These are phyloP conservation scores for Septoria petroselini DNA, from an alignment of 2,329 filamentous ascomycete genomes.

Conservation along the genomic window DNA sequence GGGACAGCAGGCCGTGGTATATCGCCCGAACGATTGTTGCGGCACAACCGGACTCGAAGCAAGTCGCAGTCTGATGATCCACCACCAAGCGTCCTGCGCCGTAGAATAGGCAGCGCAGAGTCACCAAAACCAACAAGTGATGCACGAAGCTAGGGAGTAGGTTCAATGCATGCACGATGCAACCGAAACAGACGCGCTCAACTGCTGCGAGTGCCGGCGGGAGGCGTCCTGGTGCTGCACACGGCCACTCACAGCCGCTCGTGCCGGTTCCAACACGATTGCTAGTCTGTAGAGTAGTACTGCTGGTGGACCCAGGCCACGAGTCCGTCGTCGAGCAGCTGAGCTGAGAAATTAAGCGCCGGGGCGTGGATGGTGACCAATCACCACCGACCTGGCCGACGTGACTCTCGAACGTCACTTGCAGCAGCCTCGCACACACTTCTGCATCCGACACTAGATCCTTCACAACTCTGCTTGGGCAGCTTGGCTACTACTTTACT, in stretches of 20 bases:
- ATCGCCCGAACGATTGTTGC: background rate
- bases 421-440: too few species aligned
- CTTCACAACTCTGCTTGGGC: too few species aligned
- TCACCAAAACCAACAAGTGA: conserved; percentile 7
- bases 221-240: conserved; percentile 9
- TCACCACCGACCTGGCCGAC: too few species aligned
- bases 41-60: conserved; percentile 3
- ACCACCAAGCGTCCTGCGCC: conserved; percentile 5
- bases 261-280: conserved; percentile 6
- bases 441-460: too few species aligned
- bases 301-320: background rate
- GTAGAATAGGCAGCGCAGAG: background rate
- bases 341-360: conserved; percentile 6
- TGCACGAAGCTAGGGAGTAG: conserved; percentile 17
- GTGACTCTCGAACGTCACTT: too few species aligned
- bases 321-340: background rate
- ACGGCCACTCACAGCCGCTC: conserved; percentile 5
- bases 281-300: too few species aligned
- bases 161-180: conserved; percentile 4
- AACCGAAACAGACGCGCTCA: conserved; percentile 14
- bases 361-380: background rate
- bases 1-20: too few species aligned
- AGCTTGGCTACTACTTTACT: too few species aligned
- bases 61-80: background rate
- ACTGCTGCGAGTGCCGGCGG: conserved; percentile 5